These are phyloP conservation scores for Penicillium verhagenii DNA, from an alignment of 495 filamentous ascomycete genomes.

Conservation along the genomic window DNA sequence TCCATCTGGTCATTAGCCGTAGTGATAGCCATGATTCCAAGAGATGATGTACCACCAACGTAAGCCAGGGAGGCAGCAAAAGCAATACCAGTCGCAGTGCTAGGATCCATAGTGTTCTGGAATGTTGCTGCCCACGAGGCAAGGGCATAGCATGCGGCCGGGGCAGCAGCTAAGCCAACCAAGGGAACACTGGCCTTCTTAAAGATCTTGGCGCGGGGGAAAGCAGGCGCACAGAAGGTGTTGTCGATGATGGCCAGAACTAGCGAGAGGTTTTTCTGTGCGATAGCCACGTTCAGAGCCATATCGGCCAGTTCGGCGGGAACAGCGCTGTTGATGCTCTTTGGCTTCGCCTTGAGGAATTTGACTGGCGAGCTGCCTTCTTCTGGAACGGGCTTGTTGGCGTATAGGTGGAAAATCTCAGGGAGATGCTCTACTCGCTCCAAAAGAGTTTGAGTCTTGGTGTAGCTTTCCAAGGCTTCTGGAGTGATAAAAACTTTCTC, in stretches of 20 bases:
- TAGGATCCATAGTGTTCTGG: constrained; percentile 70
- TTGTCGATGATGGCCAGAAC: constrained; percentile 78
- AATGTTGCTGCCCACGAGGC: constrained; percentile 55
- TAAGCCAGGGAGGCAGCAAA: constrained; percentile 82
- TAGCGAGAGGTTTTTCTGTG: constrained; percentile 68
- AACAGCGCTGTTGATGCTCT: constrained; percentile 67
- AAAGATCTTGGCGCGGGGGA: constrained; percentile 62
- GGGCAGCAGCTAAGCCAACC: constrained; percentile 56
- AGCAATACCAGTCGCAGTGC: constrained; percentile 68
- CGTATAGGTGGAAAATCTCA: constrained; percentile 76
- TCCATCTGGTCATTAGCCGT: constrained; percentile 94
- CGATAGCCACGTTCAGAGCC: constrained; percentile 76
- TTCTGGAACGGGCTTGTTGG: constrained; percentile 73
- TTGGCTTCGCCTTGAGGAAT: constrained; percentile 64
- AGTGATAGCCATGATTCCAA: constrained; percentile 79
- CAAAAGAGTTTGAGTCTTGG: constrained; percentile 69
- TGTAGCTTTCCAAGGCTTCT: constrained; percentile 64
- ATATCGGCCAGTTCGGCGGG: constrained; percentile 60
- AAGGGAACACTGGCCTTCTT: constrained; percentile 49
- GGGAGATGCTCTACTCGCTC: constrained; percentile 71
- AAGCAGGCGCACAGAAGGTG: constrained; percentile 73
- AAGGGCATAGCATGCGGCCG: constrained; percentile 66
- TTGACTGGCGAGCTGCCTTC: constrained; percentile 55
- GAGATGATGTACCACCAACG: constrained; percentile 68
- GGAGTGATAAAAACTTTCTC: constrained; percentile 81